These are phyloP conservation scores for Neonothopanus nambi DNA, from an alignment of 1,284 basidiomycete genomes.

Conservation along the genomic window DNA sequence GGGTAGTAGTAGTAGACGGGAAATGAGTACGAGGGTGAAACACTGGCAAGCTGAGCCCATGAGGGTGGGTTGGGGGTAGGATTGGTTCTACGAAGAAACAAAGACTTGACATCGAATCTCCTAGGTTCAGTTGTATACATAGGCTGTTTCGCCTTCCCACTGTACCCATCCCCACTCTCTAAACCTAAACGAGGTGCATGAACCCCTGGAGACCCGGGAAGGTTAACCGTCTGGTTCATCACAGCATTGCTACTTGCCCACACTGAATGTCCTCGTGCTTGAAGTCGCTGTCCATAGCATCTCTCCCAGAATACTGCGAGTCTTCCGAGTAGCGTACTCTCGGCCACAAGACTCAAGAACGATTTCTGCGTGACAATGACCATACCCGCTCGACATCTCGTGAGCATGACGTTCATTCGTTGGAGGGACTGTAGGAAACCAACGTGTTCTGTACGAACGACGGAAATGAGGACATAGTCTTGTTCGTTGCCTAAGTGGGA, in stretches of 20 bases:
- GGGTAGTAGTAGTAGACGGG: too few species aligned
- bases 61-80: neutral
- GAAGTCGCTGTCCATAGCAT: neutral
- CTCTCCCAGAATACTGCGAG: constrained; percentile 25
- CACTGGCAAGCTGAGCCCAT: too few species aligned
- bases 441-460: constrained; percentile 39
- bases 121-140: too few species aligned
- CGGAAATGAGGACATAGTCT: constrained; percentile 43
- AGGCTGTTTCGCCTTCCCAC: too few species aligned
- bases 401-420: constrained; percentile 49
- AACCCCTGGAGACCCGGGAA: constrained; percentile 22
- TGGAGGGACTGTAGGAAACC: constrained; percentile 43
- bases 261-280: too few species aligned
- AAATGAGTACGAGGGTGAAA: too few species aligned
- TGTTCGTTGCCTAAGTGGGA: constrained; percentile 40
- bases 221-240: constrained; percentile 16
- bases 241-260: constrained; percentile 26
- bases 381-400: constrained; percentile 45
- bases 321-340: constrained; percentile 36
- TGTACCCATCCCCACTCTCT: too few species aligned
- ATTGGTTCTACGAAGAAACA: neutral
- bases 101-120: neutral
- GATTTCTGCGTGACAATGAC: constrained; percentile 38
- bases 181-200: neutral
- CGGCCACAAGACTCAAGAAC: constrained; percentile 33